phyloP scores from a whole-genome alignment of 768 basidiomycete genomes.

The Neoboletus magnificus region DNA sequence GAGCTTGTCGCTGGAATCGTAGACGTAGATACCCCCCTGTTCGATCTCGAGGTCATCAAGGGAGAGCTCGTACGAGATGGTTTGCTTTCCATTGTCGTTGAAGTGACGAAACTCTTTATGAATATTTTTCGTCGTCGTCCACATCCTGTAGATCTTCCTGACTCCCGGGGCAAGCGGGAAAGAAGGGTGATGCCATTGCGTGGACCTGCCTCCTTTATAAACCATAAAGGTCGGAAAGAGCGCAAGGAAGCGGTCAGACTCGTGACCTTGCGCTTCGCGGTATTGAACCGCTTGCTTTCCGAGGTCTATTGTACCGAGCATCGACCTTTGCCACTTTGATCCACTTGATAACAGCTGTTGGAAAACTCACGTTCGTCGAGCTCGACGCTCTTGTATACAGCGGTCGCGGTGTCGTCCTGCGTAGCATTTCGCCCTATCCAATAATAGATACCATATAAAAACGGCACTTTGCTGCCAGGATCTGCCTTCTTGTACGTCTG shows the following conservation, averaged over 20 bases:
- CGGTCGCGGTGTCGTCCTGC: conserved; percentile 59
- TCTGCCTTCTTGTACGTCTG: conserved; percentile 58
- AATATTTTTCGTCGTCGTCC: conserved; percentile 23
- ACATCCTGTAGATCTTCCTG: conserved; percentile 51
- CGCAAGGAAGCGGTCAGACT: conserved; percentile 49
- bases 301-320: conserved; percentile 22
- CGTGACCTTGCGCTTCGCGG: conserved; percentile 58
- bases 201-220: conserved; percentile 34
- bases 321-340: neutral
- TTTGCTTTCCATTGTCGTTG: conserved; percentile 8
- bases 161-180: neutral
- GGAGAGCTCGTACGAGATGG: conserved; percentile 50
- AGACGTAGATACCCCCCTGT: conserved; percentile 55
- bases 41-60: conserved; percentile 44
- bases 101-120: conserved; percentile 2
- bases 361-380: conserved; percentile 45
- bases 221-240: conserved; percentile 48
- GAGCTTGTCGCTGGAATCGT: conserved; percentile 53
- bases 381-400: conserved; percentile 66
- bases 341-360: neutral
- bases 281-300: conserved; percentile 56
- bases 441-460: conserved; percentile 61
- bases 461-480: conserved; percentile 30
- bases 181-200: neutral
- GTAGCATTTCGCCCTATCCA: conserved; percentile 60